A percentile compares a stretch with the other conserved stretches of the same genome.
phyloP scores from a whole-genome alignment of 2,329 filamentous ascomycete genomes.

The Rhytidhysteron rufulum region DNA sequence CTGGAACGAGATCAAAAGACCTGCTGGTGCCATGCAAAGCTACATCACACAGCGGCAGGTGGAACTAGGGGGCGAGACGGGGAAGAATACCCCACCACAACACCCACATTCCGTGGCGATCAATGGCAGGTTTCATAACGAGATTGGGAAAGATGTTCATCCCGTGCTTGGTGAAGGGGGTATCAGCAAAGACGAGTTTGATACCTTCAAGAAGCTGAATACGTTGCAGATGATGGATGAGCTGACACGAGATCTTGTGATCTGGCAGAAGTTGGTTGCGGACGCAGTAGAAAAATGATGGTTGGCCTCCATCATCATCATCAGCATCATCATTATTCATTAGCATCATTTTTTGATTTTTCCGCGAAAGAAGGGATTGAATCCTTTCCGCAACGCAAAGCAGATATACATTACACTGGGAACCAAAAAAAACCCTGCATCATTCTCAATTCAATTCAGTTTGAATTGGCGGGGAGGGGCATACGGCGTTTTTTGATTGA shows the following conservation, averaged over 20 bases:
- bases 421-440: no score
- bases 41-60: conserved; percentile 88
- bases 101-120: conserved; percentile 18
- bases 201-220: conserved; percentile 68
- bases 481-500: no score
- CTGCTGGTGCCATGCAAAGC: conserved; percentile 78
- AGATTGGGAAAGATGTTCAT: conserved; percentile 5
- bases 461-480: no score
- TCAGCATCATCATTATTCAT: background rate
- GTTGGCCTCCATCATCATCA: background rate
- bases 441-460: no score
- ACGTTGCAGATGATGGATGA: conserved; percentile 90
- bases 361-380: no score
- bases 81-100: conserved; percentile 23
- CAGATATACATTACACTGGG: no score
- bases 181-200: conserved; percentile 20
- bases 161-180: conserved; percentile 21
- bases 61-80: conserved; percentile 67
- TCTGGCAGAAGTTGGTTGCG: conserved; percentile 66
- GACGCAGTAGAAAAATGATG: conserved; percentile 28
- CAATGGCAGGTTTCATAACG: background rate
- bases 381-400: no score
- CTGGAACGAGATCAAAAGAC: conserved; percentile 83
- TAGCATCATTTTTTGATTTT: no score
- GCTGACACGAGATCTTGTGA: conserved; percentile 73